Base-by-base conservation (phyloP, 495 filamentous ascomycete species). In the Sabuloglossum arenarium region DNA sequence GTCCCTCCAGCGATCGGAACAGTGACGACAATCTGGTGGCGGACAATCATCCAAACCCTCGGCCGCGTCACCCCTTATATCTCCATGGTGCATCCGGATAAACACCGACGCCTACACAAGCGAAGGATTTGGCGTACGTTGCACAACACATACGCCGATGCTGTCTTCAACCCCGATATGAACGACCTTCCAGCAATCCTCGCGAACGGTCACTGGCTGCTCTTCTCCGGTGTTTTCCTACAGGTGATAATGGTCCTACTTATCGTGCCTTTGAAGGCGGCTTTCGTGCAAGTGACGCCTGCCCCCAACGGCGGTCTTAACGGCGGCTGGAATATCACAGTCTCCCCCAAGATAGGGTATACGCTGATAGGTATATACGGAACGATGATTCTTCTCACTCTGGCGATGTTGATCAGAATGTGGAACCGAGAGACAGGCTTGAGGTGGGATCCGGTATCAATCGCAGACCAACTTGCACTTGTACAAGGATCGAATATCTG, bases 401-500 rank as follows among this genome's bases (percentile, higher is more conserved):
- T 5, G 6, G 14, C 16, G 3, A 39, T 39, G 34, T 3, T 39
- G 6, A 39, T 39, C 34, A 5, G 34, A 9, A 5, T 39, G 3
- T 39, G 34, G 34, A 9, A 39, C 16, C 34, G 34, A 3, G 3
- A 67, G 61, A 85, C 86, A 0, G 88, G 88, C 1, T 68, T 95
- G 61, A 78, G 81, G 66, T 95, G 88, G 88, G 86, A 89, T 64
- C 77, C 85, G 1, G 68, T 79, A n/a, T 86, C 79, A 16, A 67
- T 93, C 21, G 88, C 84, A 11, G 88, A 94, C 63, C 66, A 90
- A 27, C 71, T 86, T 45, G 75, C 80, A 3, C 68, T 93, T 9
- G 74, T 91, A n/a, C 82, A 86, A 31, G 73, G 84, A 46, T 86
- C 85, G 43, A 95, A 94, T 65, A 78, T 80, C 16, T 68, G 85